Percentiles rank a stretch among this genome's conserved stretches.
Evolutionary conservation across 179 eudicot genomes (phyloP).

Genomic region (Spergularia azorica): DNA sequence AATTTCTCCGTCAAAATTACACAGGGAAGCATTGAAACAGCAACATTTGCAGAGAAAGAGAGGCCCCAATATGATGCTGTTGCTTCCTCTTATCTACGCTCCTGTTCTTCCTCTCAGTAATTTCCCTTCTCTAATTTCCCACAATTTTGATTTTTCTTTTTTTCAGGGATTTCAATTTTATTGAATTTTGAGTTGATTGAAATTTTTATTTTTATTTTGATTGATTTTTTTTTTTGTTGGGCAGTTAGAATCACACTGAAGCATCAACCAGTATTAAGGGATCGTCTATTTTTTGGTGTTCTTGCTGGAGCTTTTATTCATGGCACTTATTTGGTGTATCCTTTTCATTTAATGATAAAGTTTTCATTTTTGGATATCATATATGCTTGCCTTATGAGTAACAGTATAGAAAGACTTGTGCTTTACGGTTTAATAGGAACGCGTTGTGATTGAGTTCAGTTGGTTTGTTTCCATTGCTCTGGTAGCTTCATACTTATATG

Average conservation of each 20-base stretch:
- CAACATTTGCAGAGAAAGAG: constrained; percentile 41
- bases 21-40: constrained; percentile 37
- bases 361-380: background rate
- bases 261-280: constrained; percentile 80
- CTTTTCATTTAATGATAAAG: constrained; percentile 37
- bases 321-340: constrained; percentile 92
- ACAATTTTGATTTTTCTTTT: background rate
- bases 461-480: background rate
- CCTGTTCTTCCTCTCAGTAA: constrained; percentile 95
- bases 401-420: background rate
- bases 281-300: constrained; percentile 73
- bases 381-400: background rate
- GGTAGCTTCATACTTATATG: background rate
- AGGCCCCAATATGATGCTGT: constrained; percentile 53
- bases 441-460: background rate
- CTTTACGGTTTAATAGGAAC: background rate
- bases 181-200: background rate
- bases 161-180: background rate
- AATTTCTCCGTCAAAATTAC: background rate
- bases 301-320: constrained; percentile 85
- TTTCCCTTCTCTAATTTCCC: constrained; percentile 7
- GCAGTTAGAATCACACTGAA: constrained; percentile 72
- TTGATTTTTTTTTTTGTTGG: background rate
- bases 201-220: background rate
- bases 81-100: constrained; percentile 82